A percentile compares a stretch with the other conserved stretches of the same genome.
Conservation (phyloP, 1,284 basidiomycete species). For the Rhodotorula sp. region DNA sequence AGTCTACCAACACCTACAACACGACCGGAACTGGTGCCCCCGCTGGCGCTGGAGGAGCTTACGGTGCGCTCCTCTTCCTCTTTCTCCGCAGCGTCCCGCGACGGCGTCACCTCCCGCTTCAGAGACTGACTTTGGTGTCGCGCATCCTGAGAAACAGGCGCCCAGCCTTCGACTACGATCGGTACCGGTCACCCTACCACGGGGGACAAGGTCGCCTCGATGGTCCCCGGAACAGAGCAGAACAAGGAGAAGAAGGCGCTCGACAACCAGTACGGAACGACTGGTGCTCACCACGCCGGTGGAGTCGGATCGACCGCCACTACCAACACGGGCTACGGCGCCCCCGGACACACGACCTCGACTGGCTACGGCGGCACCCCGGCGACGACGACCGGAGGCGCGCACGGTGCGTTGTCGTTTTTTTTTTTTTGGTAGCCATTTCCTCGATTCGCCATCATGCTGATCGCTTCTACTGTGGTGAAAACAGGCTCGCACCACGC, state of each 20-base stretch:
- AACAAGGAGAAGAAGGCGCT: background rate
- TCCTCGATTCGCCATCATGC: background rate
- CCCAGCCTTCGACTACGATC: background rate
- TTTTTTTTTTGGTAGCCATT: background rate
- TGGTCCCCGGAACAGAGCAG: conserved; percentile 3
- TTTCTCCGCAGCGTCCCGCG: no score
- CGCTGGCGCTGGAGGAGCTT: no score
- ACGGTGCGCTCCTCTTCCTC: no score
- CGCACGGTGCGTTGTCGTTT: background rate
- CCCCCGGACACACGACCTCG: background rate
- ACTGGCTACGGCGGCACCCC: background rate
- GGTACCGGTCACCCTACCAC: background rate
- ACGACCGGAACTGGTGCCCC: no score
- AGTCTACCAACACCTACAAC: no score
- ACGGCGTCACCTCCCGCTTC: no score
- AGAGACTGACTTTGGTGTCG: no score
- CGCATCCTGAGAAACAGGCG: no score
- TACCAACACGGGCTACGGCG: background rate
- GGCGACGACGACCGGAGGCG: background rate
- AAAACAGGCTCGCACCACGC: no score
- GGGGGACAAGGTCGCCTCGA: conserved; percentile 1
- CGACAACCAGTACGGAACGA: background rate
- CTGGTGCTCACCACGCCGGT: background rate
- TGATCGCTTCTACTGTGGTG: no score
- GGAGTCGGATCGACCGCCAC: no score